Evolutionary conservation across 495 filamentous ascomycete species (phyloP).

Genomic region (Penicillium nucicola): DNA sequence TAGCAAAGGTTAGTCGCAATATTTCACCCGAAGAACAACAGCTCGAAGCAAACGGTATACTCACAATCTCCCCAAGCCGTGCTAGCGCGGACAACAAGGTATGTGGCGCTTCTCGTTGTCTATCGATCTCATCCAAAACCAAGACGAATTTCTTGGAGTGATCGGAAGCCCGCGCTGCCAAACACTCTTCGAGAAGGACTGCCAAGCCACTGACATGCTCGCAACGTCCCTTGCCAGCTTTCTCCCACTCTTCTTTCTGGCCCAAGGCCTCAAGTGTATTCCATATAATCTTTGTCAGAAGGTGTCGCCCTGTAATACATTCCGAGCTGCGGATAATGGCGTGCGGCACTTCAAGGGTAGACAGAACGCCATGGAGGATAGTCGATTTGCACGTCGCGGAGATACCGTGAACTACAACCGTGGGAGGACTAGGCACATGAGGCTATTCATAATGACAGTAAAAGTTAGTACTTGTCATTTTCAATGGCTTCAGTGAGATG

Average conservation of each 20-base stretch:
- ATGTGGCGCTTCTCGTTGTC: slow-evolving; percentile 72
- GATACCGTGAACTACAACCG: slow-evolving; percentile 79
- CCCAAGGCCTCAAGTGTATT: slow-evolving; percentile 35
- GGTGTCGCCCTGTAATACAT: slow-evolving; percentile 85
- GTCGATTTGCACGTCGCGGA: slow-evolving; percentile 88
- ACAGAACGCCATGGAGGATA: slow-evolving; percentile 62
- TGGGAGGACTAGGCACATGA: slow-evolving; percentile 44
- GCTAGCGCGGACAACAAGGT: slow-evolving; percentile 83
- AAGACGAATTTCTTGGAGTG: slow-evolving; percentile 62
- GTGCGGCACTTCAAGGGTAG: slow-evolving; percentile 51
- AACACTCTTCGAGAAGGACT: slow-evolving; percentile 60
- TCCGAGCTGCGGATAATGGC: slow-evolving; percentile 76
- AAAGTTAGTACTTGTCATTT: slow-evolving; percentile 12
- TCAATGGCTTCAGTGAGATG: background rate
- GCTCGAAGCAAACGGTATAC: slow-evolving; percentile 20
- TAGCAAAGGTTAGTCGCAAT: background rate
- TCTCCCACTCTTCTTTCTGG: slow-evolving; percentile 35
- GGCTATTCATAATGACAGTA: slow-evolving; percentile 25
- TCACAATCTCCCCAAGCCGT: slow-evolving; percentile 71
- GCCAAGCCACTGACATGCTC: slow-evolving; percentile 74
- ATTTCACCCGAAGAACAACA: background rate
- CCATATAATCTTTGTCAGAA: slow-evolving; percentile 63
- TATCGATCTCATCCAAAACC: slow-evolving; percentile 90
- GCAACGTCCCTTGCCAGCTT: slow-evolving; percentile 55
- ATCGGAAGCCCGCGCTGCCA: slow-evolving; percentile 23